Percentiles rank a stretch among this genome's conserved stretches.
Evolutionary conservation across 2,329 filamentous ascomycete genomes (phyloP).

Genomic region (Trichoderma sp.): DNA sequence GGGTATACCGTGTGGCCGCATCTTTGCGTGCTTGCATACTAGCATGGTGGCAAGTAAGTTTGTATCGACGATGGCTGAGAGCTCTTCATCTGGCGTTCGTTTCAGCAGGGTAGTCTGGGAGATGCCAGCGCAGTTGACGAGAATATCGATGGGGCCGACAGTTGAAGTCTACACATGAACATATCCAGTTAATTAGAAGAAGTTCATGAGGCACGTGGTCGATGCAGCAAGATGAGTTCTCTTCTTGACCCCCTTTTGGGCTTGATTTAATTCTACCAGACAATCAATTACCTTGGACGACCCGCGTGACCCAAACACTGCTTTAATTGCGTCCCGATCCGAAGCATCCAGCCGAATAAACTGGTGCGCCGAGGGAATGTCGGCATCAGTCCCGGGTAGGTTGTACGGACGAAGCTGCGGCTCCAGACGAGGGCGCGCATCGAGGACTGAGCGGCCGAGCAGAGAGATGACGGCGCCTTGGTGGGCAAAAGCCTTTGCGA

Average conservation of each 20-base stretch:
- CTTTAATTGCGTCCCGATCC: constrained; percentile 30
- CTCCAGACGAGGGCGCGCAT: constrained; percentile 42
- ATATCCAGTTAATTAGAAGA: neutral
- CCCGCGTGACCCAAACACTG: constrained; percentile 28
- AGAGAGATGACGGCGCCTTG: constrained; percentile 60
- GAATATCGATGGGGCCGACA: constrained; percentile 48
- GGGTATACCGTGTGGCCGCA: constrained; percentile 32
- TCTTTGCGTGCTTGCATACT: constrained; percentile 51
- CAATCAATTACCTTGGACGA: constrained; percentile 20
- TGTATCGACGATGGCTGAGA: constrained; percentile 60
- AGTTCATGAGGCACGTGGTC: neutral
- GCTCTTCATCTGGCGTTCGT: constrained; percentile 45
- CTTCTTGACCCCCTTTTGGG: neutral
- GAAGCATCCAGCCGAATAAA: constrained; percentile 37
- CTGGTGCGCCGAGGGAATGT: constrained; percentile 29
- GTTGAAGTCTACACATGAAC: neutral
- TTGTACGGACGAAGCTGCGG: constrained; percentile 30
- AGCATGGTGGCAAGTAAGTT: constrained; percentile 68
- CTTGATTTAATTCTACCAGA: neutral
- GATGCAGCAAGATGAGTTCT: neutral
- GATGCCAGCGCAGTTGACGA: constrained; percentile 79
- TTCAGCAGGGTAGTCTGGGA: constrained; percentile 63
- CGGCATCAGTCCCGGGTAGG: constrained; percentile 13
- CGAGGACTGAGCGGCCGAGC: constrained; percentile 53
- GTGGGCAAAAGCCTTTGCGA: constrained; percentile 62